Base-by-base conservation (phyloP, 1,284 basidiomycete genomes). In the Ustilago crameri region DNA sequence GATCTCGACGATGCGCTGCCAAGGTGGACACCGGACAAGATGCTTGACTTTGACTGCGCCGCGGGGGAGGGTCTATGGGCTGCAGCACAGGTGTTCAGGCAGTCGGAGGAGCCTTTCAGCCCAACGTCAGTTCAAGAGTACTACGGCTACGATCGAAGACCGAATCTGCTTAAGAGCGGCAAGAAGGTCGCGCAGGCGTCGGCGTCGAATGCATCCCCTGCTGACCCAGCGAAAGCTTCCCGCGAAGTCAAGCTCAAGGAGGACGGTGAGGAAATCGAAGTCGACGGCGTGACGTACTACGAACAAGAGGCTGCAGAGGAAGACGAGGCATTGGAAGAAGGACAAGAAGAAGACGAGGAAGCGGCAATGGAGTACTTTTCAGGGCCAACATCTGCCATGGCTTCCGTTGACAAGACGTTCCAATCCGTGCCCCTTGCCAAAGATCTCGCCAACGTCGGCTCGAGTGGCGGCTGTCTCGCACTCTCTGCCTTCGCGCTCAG, bases 401-500 rank as follows among this genome's bases (percentile, higher is more conserved):
- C 56, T 5, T 48, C 46, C 1, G 60, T 67, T 24, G 24, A 40
- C 12, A 67, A 64, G 24, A 58, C 45, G 9, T 75, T 65, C 44
- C 68, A 60, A 38, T 60, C 51, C 34, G 55, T 75, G 12, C 60
- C 73, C 1, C 44, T 71, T 14, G 47, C 57, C 23, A 50, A 41
- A 23, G 60, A 70, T 20, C 60, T 75, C 17, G 22, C 49, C 5
- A 17, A 37, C 1, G 37, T 32, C 4, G 52, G 42, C 1, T 34
- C 41, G 0, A 30, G 30, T 17, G 37, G 52, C 7, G 46, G 51
- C 41, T 88, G 89, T 7, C 82, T 97, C 35, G 92, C 91, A 0
- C 82, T 98, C 32, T 93, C 92, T 20, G 91, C 95, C 0, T 98
- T 95, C 84, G 87, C 90, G 76, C 86, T 98, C 0, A 90, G 91